Evolutionary conservation across 305 asterid species (phyloP), one percentile per base, ranked within the genome.

Genomic region (Rubia tinctorum): DNA sequence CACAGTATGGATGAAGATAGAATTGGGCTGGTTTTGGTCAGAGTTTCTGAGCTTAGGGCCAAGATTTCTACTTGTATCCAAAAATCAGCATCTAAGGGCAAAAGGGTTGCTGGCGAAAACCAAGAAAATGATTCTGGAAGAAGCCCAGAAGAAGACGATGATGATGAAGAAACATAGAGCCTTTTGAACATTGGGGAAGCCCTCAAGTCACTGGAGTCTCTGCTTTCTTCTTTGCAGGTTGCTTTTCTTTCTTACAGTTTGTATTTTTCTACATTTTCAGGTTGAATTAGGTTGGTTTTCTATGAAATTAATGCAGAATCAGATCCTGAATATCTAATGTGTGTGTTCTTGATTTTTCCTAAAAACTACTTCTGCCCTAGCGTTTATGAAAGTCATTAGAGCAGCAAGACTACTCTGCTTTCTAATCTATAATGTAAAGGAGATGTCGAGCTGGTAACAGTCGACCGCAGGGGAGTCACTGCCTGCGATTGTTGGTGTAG

Each of bases 161-260:
- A 84, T 17, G 91, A 84, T 64, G 88, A 85, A 27, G 95, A 86
- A 69, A 80, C 85, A 0, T 92, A 94, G 73, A 84, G 81, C 66
- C 94, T 91, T 80, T 81, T 88, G 70, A 85, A 77, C 80, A 87
- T 91, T 73, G 80, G 84, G 77, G 97, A 94, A 71, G 96, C 98
- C 20, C 96, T 93, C 68, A 95, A 90, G 70, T 85, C 95, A 72
- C 96, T 94, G 45, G 96, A 94, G 81, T 88, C 82, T 4, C 99
- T 88, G 77, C 86, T 94, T 4, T 86, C 97, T 78, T 88, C 96
- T 80, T 82, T 94, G 81, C 98, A 93, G 98, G 98, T 93, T 49
- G 25, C 30, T 30, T 77, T 69, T 59, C 55, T 42, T 17, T 10
- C 58, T 47, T 20, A 23, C 64, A 51, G 42, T 49, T 30, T 39